These are phyloP conservation scores for Fusarium beomiforme DNA, from an alignment of 2,329 filamentous ascomycete species.

Conservation along the genomic window DNA sequence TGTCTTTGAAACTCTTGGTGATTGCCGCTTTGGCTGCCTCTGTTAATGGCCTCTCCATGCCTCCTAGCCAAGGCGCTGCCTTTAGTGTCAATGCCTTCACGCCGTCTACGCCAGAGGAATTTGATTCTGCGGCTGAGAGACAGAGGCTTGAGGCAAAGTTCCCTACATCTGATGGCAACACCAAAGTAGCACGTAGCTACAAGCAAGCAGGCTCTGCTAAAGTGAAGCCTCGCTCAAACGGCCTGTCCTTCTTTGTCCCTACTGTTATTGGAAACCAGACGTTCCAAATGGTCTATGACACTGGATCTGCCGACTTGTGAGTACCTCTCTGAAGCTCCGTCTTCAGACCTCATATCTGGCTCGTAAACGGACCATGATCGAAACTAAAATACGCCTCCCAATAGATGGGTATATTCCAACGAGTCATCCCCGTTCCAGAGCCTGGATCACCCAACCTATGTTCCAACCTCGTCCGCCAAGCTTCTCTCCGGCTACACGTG, in stretches of 20 bases:
- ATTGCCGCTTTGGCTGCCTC: background rate
- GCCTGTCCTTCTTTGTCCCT: background rate
- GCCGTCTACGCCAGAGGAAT: background rate
- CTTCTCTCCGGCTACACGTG: background rate
- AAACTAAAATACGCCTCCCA: rapidly evolving
- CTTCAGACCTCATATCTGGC: no score
- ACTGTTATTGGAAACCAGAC: background rate
- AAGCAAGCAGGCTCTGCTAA: background rate
- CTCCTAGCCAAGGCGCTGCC: background rate
- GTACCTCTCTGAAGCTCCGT: background rate
- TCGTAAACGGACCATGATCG: rapidly evolving
- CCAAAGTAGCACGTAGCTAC: background rate
- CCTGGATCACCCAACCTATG: background rate
- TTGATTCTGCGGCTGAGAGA: background rate
- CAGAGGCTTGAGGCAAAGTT: background rate
- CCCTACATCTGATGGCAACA: rapidly evolving
- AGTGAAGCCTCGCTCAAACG: background rate
- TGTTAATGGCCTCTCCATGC: background rate
- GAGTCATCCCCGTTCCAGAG: background rate
- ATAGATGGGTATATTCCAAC: background rate
- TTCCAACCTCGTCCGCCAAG: rapidly evolving
- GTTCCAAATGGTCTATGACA: background rate
- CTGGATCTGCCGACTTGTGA: background rate
- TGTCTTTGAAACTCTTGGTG: background rate
- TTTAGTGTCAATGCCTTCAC: background rate